Conservation (phyloP, 371 early-diverging fungal genomes). For the Mortierella sp. region DNA sequence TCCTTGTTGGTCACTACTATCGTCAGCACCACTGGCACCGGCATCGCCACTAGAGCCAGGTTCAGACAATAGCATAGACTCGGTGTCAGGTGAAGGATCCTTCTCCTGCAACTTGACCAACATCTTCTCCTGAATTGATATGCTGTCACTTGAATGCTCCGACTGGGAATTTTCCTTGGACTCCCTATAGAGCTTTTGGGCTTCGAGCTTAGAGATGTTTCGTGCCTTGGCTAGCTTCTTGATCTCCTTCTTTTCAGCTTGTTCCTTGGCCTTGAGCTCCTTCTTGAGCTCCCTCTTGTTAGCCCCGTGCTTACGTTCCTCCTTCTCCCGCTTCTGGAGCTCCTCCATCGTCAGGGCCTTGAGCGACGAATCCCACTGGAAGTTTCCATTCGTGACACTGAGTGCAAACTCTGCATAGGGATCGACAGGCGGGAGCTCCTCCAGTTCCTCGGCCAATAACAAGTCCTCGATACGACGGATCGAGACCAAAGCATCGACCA, state of each 20-base stretch:
- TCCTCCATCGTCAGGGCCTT: slow-evolving; percentile 50
- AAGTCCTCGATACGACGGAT: slow-evolving; percentile 69
- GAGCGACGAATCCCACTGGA: slow-evolving; percentile 68
- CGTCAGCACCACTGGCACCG: not conserved
- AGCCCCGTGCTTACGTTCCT: slow-evolving; percentile 31
- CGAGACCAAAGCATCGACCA: slow-evolving; percentile 76
- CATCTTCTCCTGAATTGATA: slow-evolving; percentile 54
- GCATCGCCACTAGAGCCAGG: too few relatives aligned
- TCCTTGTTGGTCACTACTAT: slow-evolving; percentile 1
- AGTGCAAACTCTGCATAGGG: slow-evolving; percentile 53
- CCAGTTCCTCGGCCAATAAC: slow-evolving; percentile 76
- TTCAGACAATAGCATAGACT: slow-evolving; percentile 57
- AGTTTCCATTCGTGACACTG: slow-evolving; percentile 58
- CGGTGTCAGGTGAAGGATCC: slow-evolving; percentile 59
- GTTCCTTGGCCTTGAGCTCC: slow-evolving; percentile 25
- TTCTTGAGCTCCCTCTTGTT: slow-evolving; percentile 49
- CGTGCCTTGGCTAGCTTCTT: slow-evolving; percentile 26
- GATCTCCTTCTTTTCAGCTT: slow-evolving; percentile 24
- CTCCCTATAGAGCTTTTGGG: slow-evolving; percentile 52
- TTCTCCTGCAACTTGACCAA: slow-evolving; percentile 24
- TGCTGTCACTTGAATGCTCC: slow-evolving; percentile 52
- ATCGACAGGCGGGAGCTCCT: slow-evolving; percentile 39
- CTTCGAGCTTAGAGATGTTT: slow-evolving; percentile 40
- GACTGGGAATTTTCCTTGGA: slow-evolving; percentile 16
- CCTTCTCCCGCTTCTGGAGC: slow-evolving; percentile 30